Conservation (phyloP, 371 early-diverging fungal genomes). For the Umbelopsis sp. region DNA sequence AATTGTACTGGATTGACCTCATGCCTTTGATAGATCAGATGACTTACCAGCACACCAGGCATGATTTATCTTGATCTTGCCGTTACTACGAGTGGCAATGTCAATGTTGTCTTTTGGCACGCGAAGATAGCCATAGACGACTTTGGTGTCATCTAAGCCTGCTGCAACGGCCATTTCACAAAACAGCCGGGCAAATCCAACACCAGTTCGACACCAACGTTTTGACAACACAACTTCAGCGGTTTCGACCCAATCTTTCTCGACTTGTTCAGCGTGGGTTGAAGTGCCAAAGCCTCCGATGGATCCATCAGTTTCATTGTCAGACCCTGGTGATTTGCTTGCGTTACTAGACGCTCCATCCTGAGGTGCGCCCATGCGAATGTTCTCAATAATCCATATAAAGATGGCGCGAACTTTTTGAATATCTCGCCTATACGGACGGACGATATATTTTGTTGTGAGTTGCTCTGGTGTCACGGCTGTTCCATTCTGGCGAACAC, state of each 20-base stretch:
- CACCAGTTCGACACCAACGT: constrained; percentile 45
- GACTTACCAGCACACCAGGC: constrained; percentile 61
- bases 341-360: not conserved
- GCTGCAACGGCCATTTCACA: constrained; percentile 60
- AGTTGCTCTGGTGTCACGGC: constrained; percentile 54
- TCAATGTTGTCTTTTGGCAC: constrained; percentile 47
- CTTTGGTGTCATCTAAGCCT: constrained; percentile 53
- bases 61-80: constrained; percentile 50
- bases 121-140: constrained; percentile 60
- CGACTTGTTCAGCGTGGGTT: constrained; percentile 12
- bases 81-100: constrained; percentile 25
- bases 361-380: constrained; percentile 34
- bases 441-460: constrained; percentile 55
- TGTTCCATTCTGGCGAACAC: constrained; percentile 58
- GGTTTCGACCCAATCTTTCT: constrained; percentile 33
- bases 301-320: constrained; percentile 6
- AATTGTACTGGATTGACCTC: not conserved
- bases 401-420: constrained; percentile 53
- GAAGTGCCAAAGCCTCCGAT: constrained; percentile 17
- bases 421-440: constrained; percentile 56
- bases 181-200: constrained; percentile 63
- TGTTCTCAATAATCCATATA: constrained; percentile 62
- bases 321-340: not conserved
- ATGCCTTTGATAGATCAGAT: not conserved
- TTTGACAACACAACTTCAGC: constrained; percentile 49